Base-by-base conservation (phyloP, 352 stramenopile species). In the Pythium aquatile region DNA sequence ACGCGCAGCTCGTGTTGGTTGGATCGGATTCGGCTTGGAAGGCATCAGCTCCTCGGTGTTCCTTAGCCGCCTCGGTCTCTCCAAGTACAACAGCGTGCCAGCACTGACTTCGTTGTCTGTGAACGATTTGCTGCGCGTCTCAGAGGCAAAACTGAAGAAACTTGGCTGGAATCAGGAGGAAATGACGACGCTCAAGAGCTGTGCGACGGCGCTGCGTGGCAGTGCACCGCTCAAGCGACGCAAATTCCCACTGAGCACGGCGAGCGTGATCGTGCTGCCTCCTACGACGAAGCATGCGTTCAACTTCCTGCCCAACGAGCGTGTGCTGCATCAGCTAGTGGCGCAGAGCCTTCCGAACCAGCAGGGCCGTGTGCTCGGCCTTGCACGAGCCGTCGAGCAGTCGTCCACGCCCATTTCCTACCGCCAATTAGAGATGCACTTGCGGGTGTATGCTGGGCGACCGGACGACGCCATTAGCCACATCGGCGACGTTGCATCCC, bases 21-120 rank as follows among this genome's bases (percentile, higher is more conserved):
- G 79, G 81, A 51, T 91, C 13, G 85, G 85, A 11, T 91, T 83
- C 64, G 81, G 80, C n/a, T 63, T 92, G 20, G 85, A 94, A 62
- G 85, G 85, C 14, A 77, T 94, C 56, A 81, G 69, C n/a, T 65
- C 78, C 0, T 48, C 69, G 1, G 75, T 81, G 10, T 85, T 83
- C 46, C 72, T 93, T 29, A 75, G 61, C 58, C 81, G 84, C 3
- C 70, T 93, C 24, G 85, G 83, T 0, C 72, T 94, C 9, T 63
- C 65, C 51, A 90, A 86, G 68, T 72, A 88, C 60, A 60, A 35
- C 4, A 53, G 5, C 17, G 24, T 24, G 1, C 2, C 60, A 0
- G 17, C 29, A 24, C 30, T 69, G 1, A 57, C 37, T 13, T 60
- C 55, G 28, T 42, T 63, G 11, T 55, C 57, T 0, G 52, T 80